Conservation (phyloP, 2,329 filamentous ascomycete species). For the Microdochium bolleyi region DNA sequence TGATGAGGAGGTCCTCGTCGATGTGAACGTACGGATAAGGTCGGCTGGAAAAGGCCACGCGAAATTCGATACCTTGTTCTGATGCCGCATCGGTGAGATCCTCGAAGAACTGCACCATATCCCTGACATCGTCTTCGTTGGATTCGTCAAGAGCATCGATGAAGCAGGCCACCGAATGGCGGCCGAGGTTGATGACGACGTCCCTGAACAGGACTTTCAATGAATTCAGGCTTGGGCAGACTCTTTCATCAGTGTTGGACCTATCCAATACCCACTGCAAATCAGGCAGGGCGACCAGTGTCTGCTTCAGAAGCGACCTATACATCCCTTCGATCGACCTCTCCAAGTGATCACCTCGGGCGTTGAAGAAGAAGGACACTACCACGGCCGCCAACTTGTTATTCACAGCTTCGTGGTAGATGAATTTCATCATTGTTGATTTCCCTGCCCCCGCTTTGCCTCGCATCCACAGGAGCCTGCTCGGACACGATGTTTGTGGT, state of each 20-base stretch:
- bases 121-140: slow-evolving; percentile 28
- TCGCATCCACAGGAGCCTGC: slow-evolving; percentile 3
- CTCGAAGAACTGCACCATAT: slow-evolving; percentile 36
- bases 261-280: slow-evolving; percentile 14
- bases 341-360: slow-evolving; percentile 32
- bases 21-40: slow-evolving; percentile 9
- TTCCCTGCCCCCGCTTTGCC: slow-evolving; percentile 4
- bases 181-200: slow-evolving; percentile 5
- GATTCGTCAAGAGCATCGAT: slow-evolving; percentile 39
- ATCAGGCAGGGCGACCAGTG: slow-evolving; percentile 25
- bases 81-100: slow-evolving; percentile 20
- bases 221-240: slow-evolving; percentile 1
- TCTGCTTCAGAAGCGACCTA: slow-evolving; percentile 37
- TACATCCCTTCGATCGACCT: slow-evolving; percentile 39
- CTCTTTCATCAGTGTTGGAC: neutral
- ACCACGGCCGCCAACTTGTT: slow-evolving; percentile 7
- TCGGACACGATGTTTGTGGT: neutral
- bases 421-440: slow-evolving; percentile 5
- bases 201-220: slow-evolving; percentile 1
- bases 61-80: slow-evolving; percentile 9
- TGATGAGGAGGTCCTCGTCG: neutral
- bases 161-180: slow-evolving; percentile 6
- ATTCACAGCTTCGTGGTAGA: neutral
- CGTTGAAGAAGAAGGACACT: slow-evolving; percentile 42
- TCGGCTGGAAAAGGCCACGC: slow-evolving; percentile 34